Evolutionary conservation across 1,284 basidiomycete species (phyloP).

Genomic region (Chiua sp.): DNA sequence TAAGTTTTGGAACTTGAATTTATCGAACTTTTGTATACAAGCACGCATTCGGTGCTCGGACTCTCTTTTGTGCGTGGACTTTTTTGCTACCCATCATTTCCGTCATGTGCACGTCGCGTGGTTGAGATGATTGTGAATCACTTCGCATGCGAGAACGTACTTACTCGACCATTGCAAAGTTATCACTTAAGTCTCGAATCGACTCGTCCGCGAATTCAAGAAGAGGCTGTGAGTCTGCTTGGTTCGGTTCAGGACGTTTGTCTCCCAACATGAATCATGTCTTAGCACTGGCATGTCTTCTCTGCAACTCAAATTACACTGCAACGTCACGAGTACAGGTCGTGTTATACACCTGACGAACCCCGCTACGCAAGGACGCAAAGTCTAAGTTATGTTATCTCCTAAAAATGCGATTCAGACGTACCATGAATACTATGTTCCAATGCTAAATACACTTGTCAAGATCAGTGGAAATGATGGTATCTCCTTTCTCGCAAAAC

Average conservation of each 20-base stretch:
- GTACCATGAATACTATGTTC: neutral
- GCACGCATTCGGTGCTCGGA: no score
- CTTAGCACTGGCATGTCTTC: neutral
- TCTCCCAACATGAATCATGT: neutral
- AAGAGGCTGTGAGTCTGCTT: neutral
- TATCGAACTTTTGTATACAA: neutral
- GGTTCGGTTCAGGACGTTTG: neutral
- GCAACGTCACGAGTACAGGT: neutral
- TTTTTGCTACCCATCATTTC: neutral
- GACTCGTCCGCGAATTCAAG: no score
- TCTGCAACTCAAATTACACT: neutral
- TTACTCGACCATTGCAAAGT: no score
- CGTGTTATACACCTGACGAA: neutral
- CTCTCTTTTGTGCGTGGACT: neutral
- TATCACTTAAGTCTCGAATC: no score
- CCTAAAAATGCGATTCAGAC: neutral
- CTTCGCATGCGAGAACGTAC: no score
- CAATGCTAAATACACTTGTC: constrained; percentile 17
- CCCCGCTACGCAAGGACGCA: neutral
- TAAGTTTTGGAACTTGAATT: neutral
- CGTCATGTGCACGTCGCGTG: no score
- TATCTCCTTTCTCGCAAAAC: constrained; percentile 17
- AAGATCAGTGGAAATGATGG: neutral
- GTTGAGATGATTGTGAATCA: no score
- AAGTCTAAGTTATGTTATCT: neutral